Conservation (phyloP, 345 rosid species). For the Garcia nutans region DNA sequence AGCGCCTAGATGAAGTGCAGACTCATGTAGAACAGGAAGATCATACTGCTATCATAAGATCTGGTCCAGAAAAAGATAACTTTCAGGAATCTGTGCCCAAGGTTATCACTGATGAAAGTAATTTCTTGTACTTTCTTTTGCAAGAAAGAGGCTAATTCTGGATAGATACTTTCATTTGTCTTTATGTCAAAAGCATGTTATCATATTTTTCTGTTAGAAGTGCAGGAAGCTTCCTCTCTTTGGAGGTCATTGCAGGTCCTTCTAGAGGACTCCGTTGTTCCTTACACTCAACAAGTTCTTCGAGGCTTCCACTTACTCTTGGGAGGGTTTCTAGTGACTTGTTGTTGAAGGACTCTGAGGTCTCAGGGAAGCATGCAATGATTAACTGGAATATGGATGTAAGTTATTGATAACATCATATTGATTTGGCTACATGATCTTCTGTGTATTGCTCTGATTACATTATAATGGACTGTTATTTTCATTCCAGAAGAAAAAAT, state of each 20-base stretch:
- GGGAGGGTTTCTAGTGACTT: conserved; percentile 87
- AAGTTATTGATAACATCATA: conserved; percentile 21
- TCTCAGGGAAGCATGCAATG: conserved; percentile 96
- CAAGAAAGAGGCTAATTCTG: conserved; percentile 19
- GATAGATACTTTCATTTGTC: conserved; percentile 23
- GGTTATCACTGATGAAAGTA: conserved; percentile 63
- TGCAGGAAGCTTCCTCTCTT: conserved; percentile 92
- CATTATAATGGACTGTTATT: conserved; percentile 7
- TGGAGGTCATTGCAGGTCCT: conserved; percentile 94
- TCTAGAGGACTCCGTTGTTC: conserved; percentile 57
- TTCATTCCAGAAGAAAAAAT: conserved; percentile 71
- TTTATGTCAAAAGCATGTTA: conserved; percentile 44
- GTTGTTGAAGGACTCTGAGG: conserved; percentile 78
- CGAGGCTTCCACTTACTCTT: conserved; percentile 75
- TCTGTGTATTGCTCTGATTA: conserved; percentile 19
- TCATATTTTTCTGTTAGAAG: conserved; percentile 62
- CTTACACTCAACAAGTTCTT: conserved; percentile 55
- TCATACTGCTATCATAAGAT: conserved; percentile 30
- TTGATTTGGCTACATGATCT: conserved; percentile 21
- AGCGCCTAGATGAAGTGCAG: conserved; percentile 43
- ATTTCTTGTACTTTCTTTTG: conserved; percentile 39
- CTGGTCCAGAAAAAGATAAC: conserved; percentile 36
- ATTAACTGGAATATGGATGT: conserved; percentile 89
- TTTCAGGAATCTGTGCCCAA: conserved; percentile 33
- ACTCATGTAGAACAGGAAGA: conserved; percentile 36